Conservation (phyloP, 2,329 filamentous ascomycete species). For the Ampelomyces quisqualis region DNA sequence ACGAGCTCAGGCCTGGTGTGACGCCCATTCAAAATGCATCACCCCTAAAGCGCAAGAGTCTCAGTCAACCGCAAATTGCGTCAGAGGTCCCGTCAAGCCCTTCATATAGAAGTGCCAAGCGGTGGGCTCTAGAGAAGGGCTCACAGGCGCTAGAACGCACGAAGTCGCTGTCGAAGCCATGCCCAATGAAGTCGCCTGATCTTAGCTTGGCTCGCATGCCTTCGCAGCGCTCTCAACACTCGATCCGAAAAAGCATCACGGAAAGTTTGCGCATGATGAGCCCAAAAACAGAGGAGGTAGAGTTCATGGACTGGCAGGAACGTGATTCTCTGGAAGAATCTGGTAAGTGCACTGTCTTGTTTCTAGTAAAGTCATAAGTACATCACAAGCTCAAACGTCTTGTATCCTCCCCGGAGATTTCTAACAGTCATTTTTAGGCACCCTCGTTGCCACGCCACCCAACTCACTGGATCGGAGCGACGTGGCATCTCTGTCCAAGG, state of each 20-base stretch:
- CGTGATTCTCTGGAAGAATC: constrained; percentile 33
- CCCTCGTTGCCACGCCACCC: constrained; percentile 31
- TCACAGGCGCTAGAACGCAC: constrained; percentile 39
- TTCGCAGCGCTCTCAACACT: constrained; percentile 36
- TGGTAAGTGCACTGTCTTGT: constrained; percentile 10
- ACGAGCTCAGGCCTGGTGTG: constrained; percentile 25
- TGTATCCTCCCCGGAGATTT: too few relatives aligned
- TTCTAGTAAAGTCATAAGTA: too few relatives aligned
- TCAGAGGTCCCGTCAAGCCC: constrained; percentile 33
- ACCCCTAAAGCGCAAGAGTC: constrained; percentile 37
- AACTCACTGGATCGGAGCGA: constrained; percentile 31
- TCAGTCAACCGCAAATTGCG: constrained; percentile 25
- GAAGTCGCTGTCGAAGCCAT: constrained; percentile 33
- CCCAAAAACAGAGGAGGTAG: constrained; percentile 30
- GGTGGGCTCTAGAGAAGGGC: constrained; percentile 41
- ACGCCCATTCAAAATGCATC: constrained; percentile 23
- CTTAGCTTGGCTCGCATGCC: constrained; percentile 29
- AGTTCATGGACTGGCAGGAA: constrained; percentile 33
- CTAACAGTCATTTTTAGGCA: constrained; percentile 13
- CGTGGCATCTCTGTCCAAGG: constrained; percentile 26
- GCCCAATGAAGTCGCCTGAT: constrained; percentile 32
- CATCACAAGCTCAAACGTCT: too few relatives aligned
- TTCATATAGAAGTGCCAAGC: constrained; percentile 39
- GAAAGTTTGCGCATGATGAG: constrained; percentile 32
- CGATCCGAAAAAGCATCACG: constrained; percentile 39